phyloP scores from a whole-genome alignment of 2,329 filamentous ascomycete species.

The Nothophaeocryptopus gaeumannii region DNA sequence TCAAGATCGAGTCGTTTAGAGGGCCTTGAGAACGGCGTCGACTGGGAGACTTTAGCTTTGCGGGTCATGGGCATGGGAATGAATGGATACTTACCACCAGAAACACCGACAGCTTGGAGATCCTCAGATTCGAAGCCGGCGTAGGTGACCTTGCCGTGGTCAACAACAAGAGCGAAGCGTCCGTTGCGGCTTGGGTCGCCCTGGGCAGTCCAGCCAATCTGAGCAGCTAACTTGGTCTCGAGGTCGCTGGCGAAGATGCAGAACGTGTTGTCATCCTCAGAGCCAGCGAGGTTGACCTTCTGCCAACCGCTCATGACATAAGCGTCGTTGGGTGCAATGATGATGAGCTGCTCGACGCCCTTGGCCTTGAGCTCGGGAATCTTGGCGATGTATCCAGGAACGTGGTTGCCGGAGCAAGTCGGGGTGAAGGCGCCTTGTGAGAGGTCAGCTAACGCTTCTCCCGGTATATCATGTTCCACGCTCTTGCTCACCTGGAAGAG shows the following conservation, averaged over 20 bases:
- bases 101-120: slow-evolving; percentile 22
- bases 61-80: too few species aligned
- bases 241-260: slow-evolving; percentile 22
- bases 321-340: slow-evolving; percentile 24
- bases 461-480: background rate
- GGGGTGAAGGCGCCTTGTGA: slow-evolving; percentile 21
- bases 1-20: background rate
- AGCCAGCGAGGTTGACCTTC: slow-evolving; percentile 20
- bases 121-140: slow-evolving; percentile 22
- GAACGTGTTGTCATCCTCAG: slow-evolving; percentile 23
- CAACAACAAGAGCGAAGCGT: slow-evolving; percentile 21
- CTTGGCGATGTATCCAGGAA: slow-evolving; percentile 20
- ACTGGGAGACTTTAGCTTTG: background rate
- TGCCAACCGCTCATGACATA: slow-evolving; percentile 25
- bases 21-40: slow-evolving; percentile 14
- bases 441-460: background rate
- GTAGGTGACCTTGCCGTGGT: slow-evolving; percentile 23
- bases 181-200: slow-evolving; percentile 20
- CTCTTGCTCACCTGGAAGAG: slow-evolving; percentile 12
- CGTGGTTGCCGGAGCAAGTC: slow-evolving; percentile 24
- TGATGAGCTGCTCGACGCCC: slow-evolving; percentile 22
- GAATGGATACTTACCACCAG: slow-evolving; percentile 1
- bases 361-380: slow-evolving; percentile 21
- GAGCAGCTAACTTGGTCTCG: slow-evolving; percentile 22
- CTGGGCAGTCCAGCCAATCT: slow-evolving; percentile 24